Base-by-base conservation (phyloP, 2,329 filamentous ascomycete genomes). In the Venturia effusa region DNA sequence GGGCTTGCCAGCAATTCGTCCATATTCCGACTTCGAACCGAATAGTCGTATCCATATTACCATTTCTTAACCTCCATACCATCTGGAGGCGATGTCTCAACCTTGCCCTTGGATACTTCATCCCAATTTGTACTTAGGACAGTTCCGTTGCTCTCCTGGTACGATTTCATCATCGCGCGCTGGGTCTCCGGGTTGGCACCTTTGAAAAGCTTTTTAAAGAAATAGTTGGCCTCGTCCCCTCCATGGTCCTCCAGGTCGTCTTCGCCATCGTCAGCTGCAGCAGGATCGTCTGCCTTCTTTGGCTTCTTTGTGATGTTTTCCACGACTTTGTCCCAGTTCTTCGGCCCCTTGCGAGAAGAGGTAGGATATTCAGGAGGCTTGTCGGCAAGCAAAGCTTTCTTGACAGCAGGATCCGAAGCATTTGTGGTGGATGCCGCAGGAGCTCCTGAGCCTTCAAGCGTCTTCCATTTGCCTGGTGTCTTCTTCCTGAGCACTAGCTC, bases 81-180 rank as follows among this genome's bases (percentile, higher is more conserved):
- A 59, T 92, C 88, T 0, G 90, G 90, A 10, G 90, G 88, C 41
- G 79, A 76, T 0, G 86, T 89, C 72, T 90, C 84, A 32, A 97
- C 88, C 30, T 78, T 88, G 22, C 84, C 85, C 67, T 81, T 83
- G 61, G 84, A 84, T 24, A 97, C 93, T 66, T 96, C 89, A 11
- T 78, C 76, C 94, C 94, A 99, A 73, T 93, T 91, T 0, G 94
- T 99, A 75, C 91, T 97, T 61, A 99, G 78, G 2, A 89, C 84
- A 0, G 94, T 99, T 4, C 94, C 94, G 69, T 95, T 94, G 75
- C 92, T 97, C 80, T 99, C 93, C 17, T 86, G 82, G 71, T 90
- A 97, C 72, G 90, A 96, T 84, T 99, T 99, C 85, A 95, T 90
- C 94, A 99, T 99, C 10, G 94, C 94, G 1, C 92, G 85, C 72